Percentiles rank a stretch among this genome's conserved stretches.
phyloP scores from a whole-genome alignment of 2,329 filamentous ascomycete species.

The Dothideomycetes sp. region DNA sequence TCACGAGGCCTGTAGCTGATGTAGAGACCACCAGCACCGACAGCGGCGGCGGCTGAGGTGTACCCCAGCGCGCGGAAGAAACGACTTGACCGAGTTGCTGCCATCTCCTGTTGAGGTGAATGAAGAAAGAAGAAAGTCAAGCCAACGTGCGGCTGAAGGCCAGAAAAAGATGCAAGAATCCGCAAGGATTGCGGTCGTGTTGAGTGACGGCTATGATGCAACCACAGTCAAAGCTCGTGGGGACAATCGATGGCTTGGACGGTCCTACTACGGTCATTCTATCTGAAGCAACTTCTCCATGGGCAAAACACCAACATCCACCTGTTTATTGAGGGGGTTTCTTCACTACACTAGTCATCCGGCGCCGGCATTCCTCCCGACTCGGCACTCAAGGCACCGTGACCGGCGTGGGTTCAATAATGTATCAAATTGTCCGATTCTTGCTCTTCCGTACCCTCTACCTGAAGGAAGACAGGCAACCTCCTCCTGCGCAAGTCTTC shows the following conservation, averaged over 20 bases:
- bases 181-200: slow-evolving; percentile 11
- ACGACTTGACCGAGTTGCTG: slow-evolving; percentile 13
- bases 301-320: too few species aligned
- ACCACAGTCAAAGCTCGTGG: slow-evolving; percentile 11
- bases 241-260: slow-evolving; percentile 9
- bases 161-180: neutral
- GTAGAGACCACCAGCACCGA: slow-evolving; percentile 50
- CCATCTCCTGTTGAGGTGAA: slow-evolving; percentile 8
- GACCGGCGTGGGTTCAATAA: too few species aligned
- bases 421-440: too few species aligned
- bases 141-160: neutral
- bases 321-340: too few species aligned
- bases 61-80: slow-evolving; percentile 51
- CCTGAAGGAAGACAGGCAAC: too few species aligned
- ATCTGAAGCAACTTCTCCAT: neutral
- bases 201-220: slow-evolving; percentile 10
- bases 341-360: too few species aligned
- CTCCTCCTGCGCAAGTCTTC: too few species aligned
- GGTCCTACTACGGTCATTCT: slow-evolving; percentile 6
- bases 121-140: slow-evolving; percentile 2
- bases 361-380: too few species aligned
- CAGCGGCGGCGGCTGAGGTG: slow-evolving; percentile 45
- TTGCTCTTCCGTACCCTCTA: too few species aligned
- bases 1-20: slow-evolving; percentile 60
- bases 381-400: too few species aligned